phyloP scores from a whole-genome alignment of 2,329 filamentous ascomycete species.

The Ampelomyces quisqualis region DNA sequence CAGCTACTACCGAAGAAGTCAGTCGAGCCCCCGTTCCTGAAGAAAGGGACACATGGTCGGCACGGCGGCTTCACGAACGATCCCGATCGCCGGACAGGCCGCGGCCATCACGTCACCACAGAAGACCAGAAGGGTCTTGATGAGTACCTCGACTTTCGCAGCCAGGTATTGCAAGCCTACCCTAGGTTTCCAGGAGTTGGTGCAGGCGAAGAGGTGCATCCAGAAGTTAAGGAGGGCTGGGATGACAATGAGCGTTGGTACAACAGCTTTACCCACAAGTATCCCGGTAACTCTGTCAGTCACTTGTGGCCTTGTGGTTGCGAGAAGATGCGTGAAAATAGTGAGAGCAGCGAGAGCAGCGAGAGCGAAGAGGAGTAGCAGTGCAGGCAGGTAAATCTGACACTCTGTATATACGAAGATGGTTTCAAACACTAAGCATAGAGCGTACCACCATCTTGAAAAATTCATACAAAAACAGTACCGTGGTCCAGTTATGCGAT shows the following conservation, averaged over 20 bases:
- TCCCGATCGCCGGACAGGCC: slow-evolving; percentile 16
- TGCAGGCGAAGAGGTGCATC: background rate
- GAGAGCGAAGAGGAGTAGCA: slow-evolving; percentile 4
- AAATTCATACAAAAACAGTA: too few relatives aligned
- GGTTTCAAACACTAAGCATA: too few relatives aligned
- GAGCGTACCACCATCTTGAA: too few relatives aligned
- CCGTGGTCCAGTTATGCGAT: too few relatives aligned
- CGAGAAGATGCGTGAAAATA: slow-evolving; percentile 8
- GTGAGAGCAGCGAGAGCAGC: slow-evolving; percentile 15
- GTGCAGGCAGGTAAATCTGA: background rate
- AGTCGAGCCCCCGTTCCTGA: slow-evolving; percentile 14
- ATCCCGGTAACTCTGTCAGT: slow-evolving; percentile 13
- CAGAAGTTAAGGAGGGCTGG: background rate
- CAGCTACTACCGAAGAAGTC: background rate
- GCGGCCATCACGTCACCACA: slow-evolving; percentile 24
- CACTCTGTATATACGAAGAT: too few relatives aligned
- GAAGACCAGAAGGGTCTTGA: slow-evolving; percentile 11
- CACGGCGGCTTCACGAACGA: slow-evolving; percentile 21
- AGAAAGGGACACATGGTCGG: slow-evolving; percentile 24
- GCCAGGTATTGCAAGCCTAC: background rate
- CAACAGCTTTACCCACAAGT: slow-evolving; percentile 16
- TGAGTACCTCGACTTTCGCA: slow-evolving; percentile 1
- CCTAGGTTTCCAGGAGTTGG: background rate
- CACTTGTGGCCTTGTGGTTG: slow-evolving; percentile 33
- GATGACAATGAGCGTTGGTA: slow-evolving; percentile 15